Percentiles rank a stretch among this genome's conserved stretches.
Conservation (phyloP, 495 filamentous ascomycete genomes). For the Tuber brumale region DNA sequence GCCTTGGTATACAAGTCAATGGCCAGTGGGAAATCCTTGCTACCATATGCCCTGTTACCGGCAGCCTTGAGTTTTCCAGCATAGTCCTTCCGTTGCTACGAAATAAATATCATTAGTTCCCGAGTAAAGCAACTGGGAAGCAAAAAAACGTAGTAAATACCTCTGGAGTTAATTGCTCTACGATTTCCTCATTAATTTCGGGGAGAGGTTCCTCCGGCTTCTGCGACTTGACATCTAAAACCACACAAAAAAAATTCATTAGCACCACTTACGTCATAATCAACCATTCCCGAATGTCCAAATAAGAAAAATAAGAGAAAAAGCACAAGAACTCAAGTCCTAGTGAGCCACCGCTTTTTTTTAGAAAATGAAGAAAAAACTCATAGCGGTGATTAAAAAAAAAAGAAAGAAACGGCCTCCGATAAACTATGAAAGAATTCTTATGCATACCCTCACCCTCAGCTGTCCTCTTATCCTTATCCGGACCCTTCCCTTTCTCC, state of each 20-base stretch:
- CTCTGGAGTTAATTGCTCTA: conserved; percentile 62
- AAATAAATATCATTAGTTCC: conserved; percentile 36
- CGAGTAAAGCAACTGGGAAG: conserved; percentile 27
- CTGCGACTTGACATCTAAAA: conserved; percentile 39
- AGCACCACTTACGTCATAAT: conserved; percentile 33
- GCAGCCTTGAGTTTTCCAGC: conserved; percentile 86
- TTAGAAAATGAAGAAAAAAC: background rate
- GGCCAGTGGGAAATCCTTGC: conserved; percentile 81
- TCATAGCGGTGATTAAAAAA: background rate
- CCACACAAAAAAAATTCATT: conserved; percentile 10
- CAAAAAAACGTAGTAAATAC: conserved; percentile 43
- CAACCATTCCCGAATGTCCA: conserved; percentile 6
- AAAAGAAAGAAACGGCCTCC: background rate
- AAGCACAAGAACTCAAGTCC: conserved; percentile 9
- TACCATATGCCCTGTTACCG: conserved; percentile 92
- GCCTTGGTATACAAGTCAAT: conserved; percentile 93
- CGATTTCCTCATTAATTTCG: conserved; percentile 71
- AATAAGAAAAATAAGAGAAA: conserved; percentile 6
- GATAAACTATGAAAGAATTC: background rate
- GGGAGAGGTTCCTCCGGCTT: conserved; percentile 66
- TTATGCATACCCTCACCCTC: conserved; percentile 39
- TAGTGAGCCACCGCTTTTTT: background rate
- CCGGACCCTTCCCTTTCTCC: conserved; percentile 45
- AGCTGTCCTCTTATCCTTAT: conserved; percentile 41
- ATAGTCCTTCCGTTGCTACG: conserved; percentile 65